Evolutionary conservation across 805 yeast species (phyloP), one percentile per base, ranked within the genome.

Genomic region (Barnettozyma populi): DNA sequence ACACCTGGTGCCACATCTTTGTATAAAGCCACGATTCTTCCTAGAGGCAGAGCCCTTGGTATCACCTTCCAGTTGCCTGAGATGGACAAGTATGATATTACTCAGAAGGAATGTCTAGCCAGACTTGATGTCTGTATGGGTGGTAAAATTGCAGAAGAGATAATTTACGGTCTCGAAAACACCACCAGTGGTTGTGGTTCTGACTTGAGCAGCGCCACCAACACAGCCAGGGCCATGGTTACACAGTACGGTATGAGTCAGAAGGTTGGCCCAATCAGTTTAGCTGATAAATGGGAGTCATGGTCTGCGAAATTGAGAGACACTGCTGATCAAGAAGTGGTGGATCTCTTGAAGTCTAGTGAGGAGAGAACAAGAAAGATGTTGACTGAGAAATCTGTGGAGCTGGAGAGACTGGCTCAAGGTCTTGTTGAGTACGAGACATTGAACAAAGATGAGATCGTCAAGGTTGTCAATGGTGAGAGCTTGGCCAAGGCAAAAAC

Each of bases 61-160:
- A 80, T 94, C 41, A 95, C 99, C 1, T 94, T 90, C 79, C 98
- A 92, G 68, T 78, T 94, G 55, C 99, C 99, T 3, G 98, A 94
- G 65, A 89, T 90, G 92, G 99, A 94, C 70, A 92, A 94, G 71
- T 90, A 87, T 52, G 98, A 92, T 62, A 86, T 87, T 68, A 89
- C 97, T 29, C 86, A 79, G 64, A 80, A 76, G 51, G 98, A 94
- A 68, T 87, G 97, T 65, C 74, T 84, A 54, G 97, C 98, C 0
- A 75, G 95, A 53, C 69, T 94, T 55, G 99, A 94, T 66, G 99
- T 94, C 43, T 90, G 97, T 65, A 94, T 94, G 99, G 99, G 99
- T 51, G 99, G 99, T 54, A 90, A 90, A 66, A 82, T 90, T 49
- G 99, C 99, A 27, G 99, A 94, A 72, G 97, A 92, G 64, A 73